A percentile compares a stretch with the other conserved stretches of the same genome.
phyloP scores from a whole-genome alignment of 1,284 basidiomycete species.

The Pholiota adiposa region DNA sequence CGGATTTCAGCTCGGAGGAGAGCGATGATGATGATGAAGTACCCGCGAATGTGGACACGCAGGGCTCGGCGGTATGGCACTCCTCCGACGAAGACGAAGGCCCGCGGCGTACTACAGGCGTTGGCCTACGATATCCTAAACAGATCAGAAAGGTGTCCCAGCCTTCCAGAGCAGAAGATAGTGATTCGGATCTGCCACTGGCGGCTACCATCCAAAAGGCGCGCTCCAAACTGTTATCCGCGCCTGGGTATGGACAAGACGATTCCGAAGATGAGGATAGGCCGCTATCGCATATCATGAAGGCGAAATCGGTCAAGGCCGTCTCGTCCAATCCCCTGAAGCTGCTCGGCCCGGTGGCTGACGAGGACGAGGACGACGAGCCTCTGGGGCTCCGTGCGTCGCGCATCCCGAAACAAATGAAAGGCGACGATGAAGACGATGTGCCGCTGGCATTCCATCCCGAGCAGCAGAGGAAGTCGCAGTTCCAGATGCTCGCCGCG shows the following conservation, averaged over 20 bases:
- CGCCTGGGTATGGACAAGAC: constrained; percentile 38
- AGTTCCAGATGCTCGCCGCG: constrained; percentile 68
- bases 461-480: constrained; percentile 75
- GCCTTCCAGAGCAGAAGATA: constrained; percentile 48
- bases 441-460: constrained; percentile 74
- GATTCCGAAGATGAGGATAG: constrained; percentile 74
- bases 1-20: constrained; percentile 52
- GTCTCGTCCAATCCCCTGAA: constrained; percentile 18
- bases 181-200: constrained; percentile 80
- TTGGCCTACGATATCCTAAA: constrained; percentile 53
- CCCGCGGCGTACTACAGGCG: constrained; percentile 57
- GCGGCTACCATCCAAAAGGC: constrained; percentile 61
- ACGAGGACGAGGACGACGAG: constrained; percentile 64
- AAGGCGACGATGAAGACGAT: constrained; percentile 62
- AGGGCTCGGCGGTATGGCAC: constrained; percentile 51
- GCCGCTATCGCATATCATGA: constrained; percentile 60
- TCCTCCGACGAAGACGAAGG: constrained; percentile 61
- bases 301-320: constrained; percentile 21
- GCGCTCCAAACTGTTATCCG: constrained; percentile 28
- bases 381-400: constrained; percentile 71
- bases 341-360: constrained; percentile 32
- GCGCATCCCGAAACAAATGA: constrained; percentile 27
- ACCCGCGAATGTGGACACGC: constrained; percentile 18
- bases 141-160: constrained; percentile 27
- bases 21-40: constrained; percentile 42